Evolutionary conservation across 2,329 filamentous ascomycete genomes (phyloP).

Genomic region (Sporothrix brunneoviolacea): DNA sequence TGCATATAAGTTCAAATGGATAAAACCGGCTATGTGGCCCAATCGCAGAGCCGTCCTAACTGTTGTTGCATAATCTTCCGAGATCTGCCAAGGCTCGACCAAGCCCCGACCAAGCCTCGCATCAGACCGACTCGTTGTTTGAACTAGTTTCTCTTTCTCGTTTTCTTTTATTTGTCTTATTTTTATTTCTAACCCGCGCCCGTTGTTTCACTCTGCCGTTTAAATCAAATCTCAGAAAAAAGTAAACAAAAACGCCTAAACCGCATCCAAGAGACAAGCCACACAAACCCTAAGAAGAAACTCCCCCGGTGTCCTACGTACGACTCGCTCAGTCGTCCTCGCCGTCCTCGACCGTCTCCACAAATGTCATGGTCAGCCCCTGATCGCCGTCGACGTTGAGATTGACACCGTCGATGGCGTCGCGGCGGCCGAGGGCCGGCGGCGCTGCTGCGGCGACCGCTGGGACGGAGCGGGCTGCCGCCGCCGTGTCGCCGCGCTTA

Average conservation of each 20-base stretch:
- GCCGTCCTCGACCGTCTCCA: conserved; percentile 31
- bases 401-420: conserved; percentile 36
- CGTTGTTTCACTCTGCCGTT: conserved; percentile 3
- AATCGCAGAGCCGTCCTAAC: too few species aligned
- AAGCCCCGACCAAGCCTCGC: conserved; percentile 5
- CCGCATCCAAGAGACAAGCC: neutral
- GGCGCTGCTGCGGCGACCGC: neutral
- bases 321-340: conserved; percentile 4
- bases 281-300: too few species aligned
- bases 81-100: conserved; percentile 7
- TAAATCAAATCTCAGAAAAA: neutral
- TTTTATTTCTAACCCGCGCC: neutral
- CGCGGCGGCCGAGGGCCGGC: conserved; percentile 17
- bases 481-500: conserved; percentile 13
- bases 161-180: neutral
- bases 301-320: too few species aligned
- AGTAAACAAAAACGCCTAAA: neutral
- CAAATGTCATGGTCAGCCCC: conserved; percentile 42
- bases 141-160: neutral
- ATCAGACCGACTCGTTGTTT: neutral
- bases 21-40: neutral
- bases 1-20: too few species aligned
- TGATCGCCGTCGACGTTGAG: conserved; percentile 37
- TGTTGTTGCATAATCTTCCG: conserved; percentile 3
- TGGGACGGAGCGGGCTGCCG: conserved; percentile 1